Conservation (phyloP, 2,329 filamentous ascomycete species). For the Apiospora malaysiana region DNA sequence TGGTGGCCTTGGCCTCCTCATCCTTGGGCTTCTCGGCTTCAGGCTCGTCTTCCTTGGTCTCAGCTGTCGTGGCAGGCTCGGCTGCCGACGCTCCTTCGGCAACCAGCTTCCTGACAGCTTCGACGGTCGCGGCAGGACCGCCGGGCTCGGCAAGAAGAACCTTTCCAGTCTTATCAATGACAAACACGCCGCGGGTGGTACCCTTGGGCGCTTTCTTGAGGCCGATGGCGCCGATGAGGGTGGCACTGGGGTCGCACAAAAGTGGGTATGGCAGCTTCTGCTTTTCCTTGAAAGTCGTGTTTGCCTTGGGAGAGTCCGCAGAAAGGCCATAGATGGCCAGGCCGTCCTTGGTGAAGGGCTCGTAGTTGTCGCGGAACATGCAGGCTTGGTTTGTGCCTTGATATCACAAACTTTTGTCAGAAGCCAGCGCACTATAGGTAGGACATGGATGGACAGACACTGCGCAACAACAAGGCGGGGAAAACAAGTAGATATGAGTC, state of each 20-base stretch:
- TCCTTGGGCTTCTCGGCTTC: conserved; percentile 27
- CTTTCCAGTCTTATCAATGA: conserved; percentile 81
- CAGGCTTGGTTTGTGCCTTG: conserved; percentile 92
- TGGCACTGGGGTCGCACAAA: conserved; percentile 78
- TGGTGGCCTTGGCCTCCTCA: conserved; percentile 31
- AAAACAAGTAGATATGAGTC: conserved; percentile 7
- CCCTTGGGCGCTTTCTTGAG: conserved; percentile 84
- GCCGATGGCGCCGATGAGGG: conserved; percentile 85
- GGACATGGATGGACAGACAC: not conserved
- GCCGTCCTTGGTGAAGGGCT: conserved; percentile 75
- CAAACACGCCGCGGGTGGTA: conserved; percentile 86
- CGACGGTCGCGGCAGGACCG: conserved; percentile 77
- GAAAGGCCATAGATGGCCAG: conserved; percentile 90
- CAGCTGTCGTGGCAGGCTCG: conserved; percentile 31
- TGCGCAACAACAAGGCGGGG: not conserved
- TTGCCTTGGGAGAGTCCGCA: conserved; percentile 85
- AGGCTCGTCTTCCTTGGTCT: conserved; percentile 29
- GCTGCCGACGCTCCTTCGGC: conserved; percentile 39
- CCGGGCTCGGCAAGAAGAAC: conserved; percentile 77
- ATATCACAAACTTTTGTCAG: conserved; percentile 16
- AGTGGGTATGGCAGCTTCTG: conserved; percentile 88
- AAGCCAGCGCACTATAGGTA: conserved; percentile 13
- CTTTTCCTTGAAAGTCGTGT: conserved; percentile 91
- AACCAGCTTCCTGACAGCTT: conserved; percentile 76
- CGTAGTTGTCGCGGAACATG: conserved; percentile 87